These are phyloP conservation scores for Capsicum chinense DNA, from an alignment of 257 asterid species.

Conservation along the genomic window DNA sequence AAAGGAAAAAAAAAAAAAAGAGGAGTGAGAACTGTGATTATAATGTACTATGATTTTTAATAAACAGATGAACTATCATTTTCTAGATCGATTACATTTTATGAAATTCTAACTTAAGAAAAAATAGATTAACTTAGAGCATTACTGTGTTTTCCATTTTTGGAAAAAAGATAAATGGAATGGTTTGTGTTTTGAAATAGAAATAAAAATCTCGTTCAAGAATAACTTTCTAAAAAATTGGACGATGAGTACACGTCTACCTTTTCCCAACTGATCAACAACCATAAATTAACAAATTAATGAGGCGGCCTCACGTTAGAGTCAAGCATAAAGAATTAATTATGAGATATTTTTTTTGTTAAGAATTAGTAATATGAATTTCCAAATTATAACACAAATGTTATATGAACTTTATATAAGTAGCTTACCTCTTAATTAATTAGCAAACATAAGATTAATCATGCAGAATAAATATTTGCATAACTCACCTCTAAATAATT, in stretches of 20 bases:
- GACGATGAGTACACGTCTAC: constrained; percentile 1
- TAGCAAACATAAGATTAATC: too few relatives aligned
- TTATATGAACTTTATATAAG: not conserved
- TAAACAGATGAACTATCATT: not conserved
- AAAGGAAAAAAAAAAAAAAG: not conserved
- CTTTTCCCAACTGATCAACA: not conserved
- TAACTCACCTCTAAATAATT: not conserved
- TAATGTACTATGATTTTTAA: not conserved
- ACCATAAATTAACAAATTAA: not conserved
- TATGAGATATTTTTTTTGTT: too few relatives aligned
- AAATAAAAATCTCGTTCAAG: not conserved
- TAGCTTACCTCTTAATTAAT: not conserved
- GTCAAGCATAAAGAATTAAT: too few relatives aligned
- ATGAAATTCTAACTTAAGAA: not conserved
- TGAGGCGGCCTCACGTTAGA: not conserved
- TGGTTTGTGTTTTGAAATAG: not conserved
- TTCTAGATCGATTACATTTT: not conserved
- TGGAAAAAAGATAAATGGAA: not conserved
- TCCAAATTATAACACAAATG: not conserved
- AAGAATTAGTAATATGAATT: too few relatives aligned
- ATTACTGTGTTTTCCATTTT: not conserved
- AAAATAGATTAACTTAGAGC: not conserved
- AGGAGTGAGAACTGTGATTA: not conserved
- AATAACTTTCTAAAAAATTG: not conserved
- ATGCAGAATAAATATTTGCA: too few relatives aligned